A percentile compares a stretch with the other conserved stretches of the same genome.
Conservation (phyloP, 805 yeast species). For the Nematodospora valgi region DNA sequence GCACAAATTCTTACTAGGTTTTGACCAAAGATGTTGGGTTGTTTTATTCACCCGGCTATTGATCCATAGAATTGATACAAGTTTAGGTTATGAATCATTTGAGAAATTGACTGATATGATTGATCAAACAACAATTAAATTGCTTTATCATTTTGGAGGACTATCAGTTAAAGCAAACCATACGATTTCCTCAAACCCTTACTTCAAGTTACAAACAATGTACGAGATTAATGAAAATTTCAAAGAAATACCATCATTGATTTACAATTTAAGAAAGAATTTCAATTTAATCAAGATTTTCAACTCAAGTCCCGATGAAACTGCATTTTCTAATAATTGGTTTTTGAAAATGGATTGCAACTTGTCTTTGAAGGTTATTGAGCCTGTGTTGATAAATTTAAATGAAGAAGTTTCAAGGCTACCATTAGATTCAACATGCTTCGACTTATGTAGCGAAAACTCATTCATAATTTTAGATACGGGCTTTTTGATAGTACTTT, state of each 20-base stretch:
- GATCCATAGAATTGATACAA: constrained; percentile 32
- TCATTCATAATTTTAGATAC: constrained; percentile 29
- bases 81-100: constrained; percentile 30
- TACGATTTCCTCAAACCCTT: constrained; percentile 19
- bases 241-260: constrained; percentile 24
- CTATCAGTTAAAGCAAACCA: constrained; percentile 10
- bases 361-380: constrained; percentile 21
- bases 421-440: constrained; percentile 18
- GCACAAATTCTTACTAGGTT: constrained; percentile 22
- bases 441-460: constrained; percentile 6
- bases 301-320: constrained; percentile 45
- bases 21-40: constrained; percentile 31
- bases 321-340: constrained; percentile 37
- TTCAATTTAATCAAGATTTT: constrained; percentile 35
- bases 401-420: constrained; percentile 3
- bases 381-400: constrained; percentile 26
- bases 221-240: constrained; percentile 26
- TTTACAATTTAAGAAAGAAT: constrained; percentile 33
- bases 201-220: constrained; percentile 11
- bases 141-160: constrained; percentile 29
- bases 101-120: constrained; percentile 23
- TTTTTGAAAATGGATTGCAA: constrained; percentile 19
- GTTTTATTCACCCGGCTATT: constrained; percentile 28
- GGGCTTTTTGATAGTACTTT: constrained; percentile 23
- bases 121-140: constrained; percentile 23